Base-by-base conservation (phyloP, 108 stramenopile genomes). In the Discostella stelligeroides region DNA sequence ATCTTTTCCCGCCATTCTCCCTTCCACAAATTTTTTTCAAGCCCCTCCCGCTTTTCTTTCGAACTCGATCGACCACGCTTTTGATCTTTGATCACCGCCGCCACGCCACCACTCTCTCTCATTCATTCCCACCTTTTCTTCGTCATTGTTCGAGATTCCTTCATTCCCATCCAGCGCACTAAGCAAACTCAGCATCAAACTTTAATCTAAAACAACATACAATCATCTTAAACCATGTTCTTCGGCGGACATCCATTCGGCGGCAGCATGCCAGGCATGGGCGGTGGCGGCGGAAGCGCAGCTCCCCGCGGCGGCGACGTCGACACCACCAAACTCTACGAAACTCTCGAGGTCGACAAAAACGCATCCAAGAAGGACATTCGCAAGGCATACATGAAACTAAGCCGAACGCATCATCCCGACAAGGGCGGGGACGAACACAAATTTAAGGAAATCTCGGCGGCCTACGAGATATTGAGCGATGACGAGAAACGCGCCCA, bases 401-500 rank as follows among this genome's bases (percentile, higher is more conserved):
- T 92, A 0, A 81, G 83, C 21, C 46, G 72, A 21, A 67, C 60
- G 17, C 84, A 81, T 47, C 84, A 85, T 40, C 84, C 84, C 18
- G 95, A 95, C 63, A 95, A 92, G 81, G 95, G 95, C 7, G 95
- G 95, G 30, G 92, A 92, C 65, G 90, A 88, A 50, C 88, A 92
- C 72, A 85, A 88, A 37, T 95, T 95, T 66, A 91, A 92, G 60
- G 90, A 92, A 67, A 88, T 95, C 41, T 84, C 74, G 62, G 94
- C 94, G 0, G 90, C 92, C 0, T 88, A 91, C 70, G 95, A 97
- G 80, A 92, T 95, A 79, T 64, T 97, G 46, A 84, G 81, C 40
- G 96, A 97, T 57, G 82, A 88, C 10, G 90, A 97, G 34, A 94
- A 94, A 66, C 85, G 96, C 0, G 84, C 82, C 24, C 58, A 84